These are phyloP conservation scores for Coccomyxa subellipsoidea DNA, from an alignment of 163 green algal species.

Conservation along the genomic window DNA sequence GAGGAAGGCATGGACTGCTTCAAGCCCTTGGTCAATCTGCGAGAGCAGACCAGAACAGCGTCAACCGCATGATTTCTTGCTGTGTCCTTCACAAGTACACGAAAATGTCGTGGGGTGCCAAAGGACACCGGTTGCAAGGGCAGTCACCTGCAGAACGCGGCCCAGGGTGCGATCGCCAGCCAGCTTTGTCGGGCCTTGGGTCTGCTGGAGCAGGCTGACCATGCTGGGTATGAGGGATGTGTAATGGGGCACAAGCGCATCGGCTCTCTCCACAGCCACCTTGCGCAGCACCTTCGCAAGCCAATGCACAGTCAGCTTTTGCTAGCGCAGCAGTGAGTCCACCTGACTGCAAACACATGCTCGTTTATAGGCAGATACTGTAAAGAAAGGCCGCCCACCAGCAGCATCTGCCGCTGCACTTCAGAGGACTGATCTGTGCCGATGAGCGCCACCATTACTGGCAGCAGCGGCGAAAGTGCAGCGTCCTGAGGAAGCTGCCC, in stretches of 20 bases:
- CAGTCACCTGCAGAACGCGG: conserved; percentile 31
- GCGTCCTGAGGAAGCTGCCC: background rate
- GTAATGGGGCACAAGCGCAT: conserved; percentile 56
- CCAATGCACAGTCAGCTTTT: background rate
- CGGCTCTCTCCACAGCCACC: conserved; percentile 32
- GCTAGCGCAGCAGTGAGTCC: background rate
- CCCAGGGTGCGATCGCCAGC: conserved; percentile 41
- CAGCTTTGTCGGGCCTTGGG: conserved; percentile 46
- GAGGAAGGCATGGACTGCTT: conserved; percentile 38
- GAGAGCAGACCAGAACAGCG: background rate
- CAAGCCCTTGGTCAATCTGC: conserved; percentile 22
- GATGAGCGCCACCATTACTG: conserved; percentile 57
- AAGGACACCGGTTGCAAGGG: background rate
- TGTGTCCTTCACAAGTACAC: background rate
- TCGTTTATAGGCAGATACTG: background rate
- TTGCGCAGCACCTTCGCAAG: conserved; percentile 39
- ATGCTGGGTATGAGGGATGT: conserved; percentile 64
- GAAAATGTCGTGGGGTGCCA: background rate
- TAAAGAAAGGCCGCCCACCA: conserved; percentile 11
- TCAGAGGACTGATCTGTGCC: conserved; percentile 71
- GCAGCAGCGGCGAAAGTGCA: conserved; percentile 25
- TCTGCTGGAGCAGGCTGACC: conserved; percentile 51
- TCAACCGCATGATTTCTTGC: background rate
- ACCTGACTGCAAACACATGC: background rate
- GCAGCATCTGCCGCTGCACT: conserved; percentile 63